Evolutionary conservation across 257 asterid genomes (phyloP).

Genomic region (Nicotiana noctiflora): DNA sequence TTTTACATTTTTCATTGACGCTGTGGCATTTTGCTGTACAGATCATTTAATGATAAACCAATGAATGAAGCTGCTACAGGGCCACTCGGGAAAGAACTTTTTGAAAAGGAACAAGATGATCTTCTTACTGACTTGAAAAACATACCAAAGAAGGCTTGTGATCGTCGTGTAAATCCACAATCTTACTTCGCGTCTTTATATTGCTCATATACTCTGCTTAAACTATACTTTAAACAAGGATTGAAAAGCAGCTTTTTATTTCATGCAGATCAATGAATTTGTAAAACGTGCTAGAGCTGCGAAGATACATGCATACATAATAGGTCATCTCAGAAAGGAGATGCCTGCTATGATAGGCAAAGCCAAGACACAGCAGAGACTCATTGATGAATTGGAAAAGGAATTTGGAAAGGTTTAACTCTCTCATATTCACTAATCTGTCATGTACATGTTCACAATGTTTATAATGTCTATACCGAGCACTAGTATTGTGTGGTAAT

Average conservation of each 20-base stretch:
- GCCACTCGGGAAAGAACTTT: conserved; percentile 77
- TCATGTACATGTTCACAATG: background rate
- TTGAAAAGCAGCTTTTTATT: background rate
- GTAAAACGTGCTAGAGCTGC: conserved; percentile 97
- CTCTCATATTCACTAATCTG: background rate
- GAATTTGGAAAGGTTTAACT: conserved; percentile 71
- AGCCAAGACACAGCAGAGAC: conserved; percentile 85
- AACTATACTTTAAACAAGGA: background rate
- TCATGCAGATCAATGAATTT: conserved; percentile 77
- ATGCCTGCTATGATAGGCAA: conserved; percentile 99
- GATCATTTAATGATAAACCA: conserved; percentile 91
- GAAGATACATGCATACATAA: conserved; percentile 85
- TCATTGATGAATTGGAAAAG: conserved; percentile 59
- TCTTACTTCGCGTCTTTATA: background rate
- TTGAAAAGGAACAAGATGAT: conserved; percentile 88
- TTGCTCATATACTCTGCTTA: background rate
- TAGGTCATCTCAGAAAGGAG: conserved; percentile 75
- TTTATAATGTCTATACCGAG: background rate
- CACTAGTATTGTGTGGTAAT: background rate
- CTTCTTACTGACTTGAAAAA: conserved; percentile 69
- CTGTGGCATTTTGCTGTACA: conserved; percentile 10
- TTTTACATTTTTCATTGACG: background rate
- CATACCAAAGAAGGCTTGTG: conserved; percentile 94
- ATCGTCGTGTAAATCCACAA: conserved; percentile 65
- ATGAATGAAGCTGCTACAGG: conserved; percentile 63